Percentiles rank a stretch among this genome's conserved stretches.
These are phyloP conservation scores for Rhodotorula sp. DNA, from an alignment of 1,284 basidiomycete genomes.

Conservation along the genomic window DNA sequence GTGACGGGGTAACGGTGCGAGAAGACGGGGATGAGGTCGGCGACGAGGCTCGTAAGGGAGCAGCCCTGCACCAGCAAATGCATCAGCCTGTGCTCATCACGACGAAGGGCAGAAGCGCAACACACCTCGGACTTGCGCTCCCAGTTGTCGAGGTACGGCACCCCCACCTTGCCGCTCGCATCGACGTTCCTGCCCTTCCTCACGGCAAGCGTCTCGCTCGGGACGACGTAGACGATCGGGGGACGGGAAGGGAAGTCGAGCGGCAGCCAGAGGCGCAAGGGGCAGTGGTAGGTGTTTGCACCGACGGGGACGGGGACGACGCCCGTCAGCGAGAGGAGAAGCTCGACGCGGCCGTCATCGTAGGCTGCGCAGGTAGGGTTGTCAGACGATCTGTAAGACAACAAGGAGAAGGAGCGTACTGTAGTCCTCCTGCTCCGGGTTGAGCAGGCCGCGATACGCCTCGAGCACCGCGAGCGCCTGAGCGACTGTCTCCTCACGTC, in stretches of 20 bases:
- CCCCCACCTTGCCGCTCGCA: conserved; percentile 71
- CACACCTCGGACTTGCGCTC: conserved; percentile 76
- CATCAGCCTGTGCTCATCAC: too few species aligned
- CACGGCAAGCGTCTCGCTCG: conserved; percentile 90
- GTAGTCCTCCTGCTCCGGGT: conserved; percentile 35
- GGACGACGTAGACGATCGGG: conserved; percentile 90
- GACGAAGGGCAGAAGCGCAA: neutral
- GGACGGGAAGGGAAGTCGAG: conserved; percentile 76
- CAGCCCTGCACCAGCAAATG: conserved; percentile 62
- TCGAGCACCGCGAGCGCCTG: conserved; percentile 31
- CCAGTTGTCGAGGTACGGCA: conserved; percentile 75
- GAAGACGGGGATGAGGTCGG: conserved; percentile 77
- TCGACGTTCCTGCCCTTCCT: conserved; percentile 75
- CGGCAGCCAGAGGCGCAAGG: conserved; percentile 83
- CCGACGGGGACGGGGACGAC: conserved; percentile 80
- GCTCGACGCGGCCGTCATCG: conserved; percentile 89
- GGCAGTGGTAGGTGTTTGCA: conserved; percentile 84
- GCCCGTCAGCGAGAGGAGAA: conserved; percentile 86
- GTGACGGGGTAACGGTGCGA: conserved; percentile 53
- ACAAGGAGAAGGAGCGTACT: conserved; percentile 2
- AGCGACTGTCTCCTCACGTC: conserved; percentile 23
- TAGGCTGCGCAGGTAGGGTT: conserved; percentile 7
- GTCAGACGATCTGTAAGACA: neutral
- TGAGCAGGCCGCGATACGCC: conserved; percentile 18
- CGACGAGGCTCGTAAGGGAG: conserved; percentile 65